Conservation (phyloP, 2,329 filamentous ascomycete genomes). For the Periglandula ipomoeae region DNA sequence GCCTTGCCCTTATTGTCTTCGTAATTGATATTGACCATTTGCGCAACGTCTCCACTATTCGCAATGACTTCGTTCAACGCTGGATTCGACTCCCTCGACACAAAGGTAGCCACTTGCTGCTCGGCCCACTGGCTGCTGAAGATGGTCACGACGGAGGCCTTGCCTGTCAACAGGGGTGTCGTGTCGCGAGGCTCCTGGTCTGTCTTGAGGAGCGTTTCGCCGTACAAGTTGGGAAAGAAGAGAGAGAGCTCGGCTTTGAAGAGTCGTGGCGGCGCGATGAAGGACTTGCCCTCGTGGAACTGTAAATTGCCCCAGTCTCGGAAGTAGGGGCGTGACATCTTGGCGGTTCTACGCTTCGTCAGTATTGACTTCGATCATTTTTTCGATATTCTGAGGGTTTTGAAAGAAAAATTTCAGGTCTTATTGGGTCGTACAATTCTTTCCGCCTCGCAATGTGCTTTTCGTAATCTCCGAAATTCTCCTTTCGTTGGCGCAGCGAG, state of each 20-base stretch:
- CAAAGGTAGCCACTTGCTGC: conserved; percentile 66
- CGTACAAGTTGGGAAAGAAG: conserved; percentile 89
- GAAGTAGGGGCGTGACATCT: conserved; percentile 84
- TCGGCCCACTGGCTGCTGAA: conserved; percentile 84
- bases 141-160: conserved; percentile 68
- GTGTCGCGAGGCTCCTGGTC: conserved; percentile 52
- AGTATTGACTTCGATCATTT: conserved; percentile 4
- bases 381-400: neutral
- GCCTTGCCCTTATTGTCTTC: conserved; percentile 70
- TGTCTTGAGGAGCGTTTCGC: conserved; percentile 60
- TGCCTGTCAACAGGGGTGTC: conserved; percentile 63
- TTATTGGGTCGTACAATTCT: conserved; percentile 51
- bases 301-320: conserved; percentile 85
- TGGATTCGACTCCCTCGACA: conserved; percentile 55
- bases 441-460: conserved; percentile 71
- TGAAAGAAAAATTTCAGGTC: too few species aligned
- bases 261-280: conserved; percentile 72
- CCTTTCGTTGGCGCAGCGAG: conserved; percentile 55
- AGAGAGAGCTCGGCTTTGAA: conserved; percentile 77
- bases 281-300: conserved; percentile 83
- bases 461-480: conserved; percentile 78
- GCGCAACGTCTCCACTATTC: conserved; percentile 45
- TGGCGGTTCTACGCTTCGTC: conserved; percentile 46
- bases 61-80: conserved; percentile 55
- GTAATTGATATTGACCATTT: conserved; percentile 79